Conservation (phyloP, 352 stramenopile genomes). For the Globisporangium parvum region DNA sequence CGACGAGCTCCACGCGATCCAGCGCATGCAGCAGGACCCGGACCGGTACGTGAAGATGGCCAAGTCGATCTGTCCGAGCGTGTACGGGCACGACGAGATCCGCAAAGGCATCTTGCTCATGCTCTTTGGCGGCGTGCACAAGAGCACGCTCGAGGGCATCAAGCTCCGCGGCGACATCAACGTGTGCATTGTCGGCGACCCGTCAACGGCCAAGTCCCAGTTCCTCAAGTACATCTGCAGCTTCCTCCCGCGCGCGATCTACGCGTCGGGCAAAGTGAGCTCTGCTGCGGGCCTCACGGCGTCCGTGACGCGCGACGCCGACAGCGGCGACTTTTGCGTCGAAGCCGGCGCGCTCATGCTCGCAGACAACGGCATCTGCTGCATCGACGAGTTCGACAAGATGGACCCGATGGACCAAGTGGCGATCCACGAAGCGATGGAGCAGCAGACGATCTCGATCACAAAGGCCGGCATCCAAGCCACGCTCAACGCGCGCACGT, state of each 20-base stretch:
- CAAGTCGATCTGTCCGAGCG: conserved; percentile 92
- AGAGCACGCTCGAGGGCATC: conserved; percentile 96
- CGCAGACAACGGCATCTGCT: conserved; percentile 98
- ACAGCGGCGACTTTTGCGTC: conserved; percentile 90
- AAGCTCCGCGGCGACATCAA: conserved; percentile 99
- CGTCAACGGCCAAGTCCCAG: conserved; percentile 98
- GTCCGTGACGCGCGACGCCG: conserved; percentile 92
- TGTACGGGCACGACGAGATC: conserved; percentile 97
- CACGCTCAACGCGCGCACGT: conserved; percentile 98
- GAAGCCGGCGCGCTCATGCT: conserved; percentile 96
- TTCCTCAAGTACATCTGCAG: conserved; percentile 97
- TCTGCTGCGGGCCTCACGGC: conserved; percentile 97
- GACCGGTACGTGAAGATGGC: conserved; percentile 92
- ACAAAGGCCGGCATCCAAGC: conserved; percentile 99
- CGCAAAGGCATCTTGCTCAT: conserved; percentile 94
- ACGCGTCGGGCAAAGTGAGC: conserved; percentile 98
- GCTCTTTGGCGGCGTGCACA: conserved; percentile 98
- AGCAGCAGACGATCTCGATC: conserved; percentile 99
- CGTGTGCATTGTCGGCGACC: conserved; percentile 98
- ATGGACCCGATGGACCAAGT: conserved; percentile 98
- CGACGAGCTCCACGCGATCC: conserved; percentile 91
- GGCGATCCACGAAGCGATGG: conserved; percentile 99
- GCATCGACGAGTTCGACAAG: conserved; percentile 99
- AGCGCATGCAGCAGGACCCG: conserved; percentile 87
- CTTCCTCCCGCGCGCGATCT: conserved; percentile 94